A percentile compares a stretch with the other conserved stretches of the same genome.
phyloP scores from a whole-genome alignment of 1,284 basidiomycete genomes.

The Rhodotorula mucilaginosa region DNA sequence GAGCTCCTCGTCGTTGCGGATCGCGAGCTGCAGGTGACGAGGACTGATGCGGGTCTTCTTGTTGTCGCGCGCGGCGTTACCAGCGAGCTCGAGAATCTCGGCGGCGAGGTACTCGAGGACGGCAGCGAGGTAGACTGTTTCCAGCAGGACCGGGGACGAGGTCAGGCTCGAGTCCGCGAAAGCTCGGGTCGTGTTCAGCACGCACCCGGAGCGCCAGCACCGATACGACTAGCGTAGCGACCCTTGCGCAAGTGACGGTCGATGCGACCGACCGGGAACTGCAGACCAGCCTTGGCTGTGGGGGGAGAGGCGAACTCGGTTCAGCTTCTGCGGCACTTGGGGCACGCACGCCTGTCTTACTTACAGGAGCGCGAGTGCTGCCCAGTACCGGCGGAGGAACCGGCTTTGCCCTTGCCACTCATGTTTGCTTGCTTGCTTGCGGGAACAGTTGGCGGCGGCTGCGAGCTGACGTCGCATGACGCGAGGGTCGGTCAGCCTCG shows the following conservation, averaged over 20 bases:
- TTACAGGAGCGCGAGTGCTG: not conserved
- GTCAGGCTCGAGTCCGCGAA: not conserved
- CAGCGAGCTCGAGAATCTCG: conserved; percentile 82
- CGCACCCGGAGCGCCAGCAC: conserved; percentile 69
- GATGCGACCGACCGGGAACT: conserved; percentile 81
- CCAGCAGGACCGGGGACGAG: conserved; percentile 23
- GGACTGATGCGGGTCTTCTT: conserved; percentile 87
- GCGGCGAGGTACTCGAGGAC: conserved; percentile 80
- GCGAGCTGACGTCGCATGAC: too few relatives aligned
- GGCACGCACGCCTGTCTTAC: not conserved
- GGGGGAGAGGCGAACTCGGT: not conserved
- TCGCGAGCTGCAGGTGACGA: conserved; percentile 83
- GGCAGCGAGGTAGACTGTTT: conserved; percentile 75
- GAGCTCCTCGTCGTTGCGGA: conserved; percentile 54
- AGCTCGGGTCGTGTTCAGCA: conserved; percentile 25
- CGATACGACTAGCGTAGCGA: conserved; percentile 61
- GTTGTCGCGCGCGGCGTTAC: conserved; percentile 70
- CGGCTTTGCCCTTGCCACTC: not conserved
- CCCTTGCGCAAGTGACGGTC: conserved; percentile 63
- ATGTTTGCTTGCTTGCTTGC: not conserved
- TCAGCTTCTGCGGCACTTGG: not conserved
- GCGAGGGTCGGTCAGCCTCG: not conserved
- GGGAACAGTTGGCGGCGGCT: not conserved
- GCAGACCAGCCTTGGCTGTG: conserved; percentile 77
- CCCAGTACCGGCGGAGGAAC: not conserved